phyloP scores from a whole-genome alignment of 2,329 filamentous ascomycete genomes.

The Aspergillus sp. region DNA sequence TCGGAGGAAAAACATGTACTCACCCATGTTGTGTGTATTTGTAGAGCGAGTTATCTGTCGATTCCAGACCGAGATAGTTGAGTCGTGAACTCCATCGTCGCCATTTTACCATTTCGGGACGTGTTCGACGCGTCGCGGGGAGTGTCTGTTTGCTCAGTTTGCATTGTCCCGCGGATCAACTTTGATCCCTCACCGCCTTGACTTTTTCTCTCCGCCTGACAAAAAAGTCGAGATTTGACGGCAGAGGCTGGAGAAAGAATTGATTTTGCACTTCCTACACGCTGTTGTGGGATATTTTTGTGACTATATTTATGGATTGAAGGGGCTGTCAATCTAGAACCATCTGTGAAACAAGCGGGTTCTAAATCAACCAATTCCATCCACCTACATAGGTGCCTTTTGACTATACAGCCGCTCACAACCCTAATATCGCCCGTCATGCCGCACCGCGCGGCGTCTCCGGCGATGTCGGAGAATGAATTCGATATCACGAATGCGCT shows the following conservation, averaged over 20 bases:
- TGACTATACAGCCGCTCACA: neutral
- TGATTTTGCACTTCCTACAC: neutral
- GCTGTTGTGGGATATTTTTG: too few relatives aligned
- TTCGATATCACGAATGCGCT: conserved; percentile 83
- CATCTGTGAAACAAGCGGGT: too few relatives aligned
- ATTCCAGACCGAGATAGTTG: neutral
- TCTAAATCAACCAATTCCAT: too few relatives aligned
- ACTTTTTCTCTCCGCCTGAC: conserved; percentile 17
- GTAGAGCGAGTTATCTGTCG: too few relatives aligned
- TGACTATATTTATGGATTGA: too few relatives aligned
- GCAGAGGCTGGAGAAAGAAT: neutral
- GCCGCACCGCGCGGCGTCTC: conserved; percentile 72
- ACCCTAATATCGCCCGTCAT: conserved; percentile 46
- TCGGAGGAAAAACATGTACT: neutral
- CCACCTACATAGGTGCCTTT: too few relatives aligned
- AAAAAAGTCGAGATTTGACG: conserved; percentile 13
- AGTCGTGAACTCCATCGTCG: neutral
- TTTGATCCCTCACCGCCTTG: conserved; percentile 29
- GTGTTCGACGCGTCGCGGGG: conserved; percentile 38
- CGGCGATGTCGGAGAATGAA: conserved; percentile 82
- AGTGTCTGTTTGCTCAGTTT: conserved; percentile 18
- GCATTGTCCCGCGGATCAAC: conserved; percentile 8
- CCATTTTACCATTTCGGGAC: conserved; percentile 41
- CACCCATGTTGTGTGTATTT: conserved; percentile 27
- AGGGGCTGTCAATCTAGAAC: too few relatives aligned